Evolutionary conservation across 2,329 filamentous ascomycete genomes (phyloP).

Genomic region (Zasmidium citrigriseum): DNA sequence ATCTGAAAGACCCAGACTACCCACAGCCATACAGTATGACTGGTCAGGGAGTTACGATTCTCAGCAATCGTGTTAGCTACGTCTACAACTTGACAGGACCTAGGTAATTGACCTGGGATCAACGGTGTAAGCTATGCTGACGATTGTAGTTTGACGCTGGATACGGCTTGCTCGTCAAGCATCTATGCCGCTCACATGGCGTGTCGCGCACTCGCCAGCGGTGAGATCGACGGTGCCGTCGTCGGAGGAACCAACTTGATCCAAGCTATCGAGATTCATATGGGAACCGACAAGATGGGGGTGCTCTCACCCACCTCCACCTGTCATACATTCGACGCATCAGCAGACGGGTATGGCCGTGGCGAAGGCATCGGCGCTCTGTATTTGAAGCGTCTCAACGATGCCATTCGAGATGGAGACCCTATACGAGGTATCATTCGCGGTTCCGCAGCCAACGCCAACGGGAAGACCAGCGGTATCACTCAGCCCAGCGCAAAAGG

Average conservation of each 20-base stretch:
- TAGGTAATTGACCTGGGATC: slow-evolving; percentile 3
- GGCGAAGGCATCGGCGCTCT: slow-evolving; percentile 55
- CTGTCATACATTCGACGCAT: slow-evolving; percentile 29
- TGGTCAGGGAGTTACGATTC: slow-evolving; percentile 13
- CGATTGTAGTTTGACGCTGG: background rate
- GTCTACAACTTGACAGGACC: slow-evolving; percentile 23
- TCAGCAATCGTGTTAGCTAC: slow-evolving; percentile 20
- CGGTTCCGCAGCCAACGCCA: slow-evolving; percentile 8
- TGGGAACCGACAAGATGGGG: slow-evolving; percentile 28
- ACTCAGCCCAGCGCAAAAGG: slow-evolving; percentile 38
- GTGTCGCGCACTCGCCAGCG: slow-evolving; percentile 26
- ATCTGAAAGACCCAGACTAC: slow-evolving; percentile 13
- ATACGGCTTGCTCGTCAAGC: slow-evolving; percentile 6
- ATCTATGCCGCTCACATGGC: slow-evolving; percentile 36
- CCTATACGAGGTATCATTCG: slow-evolving; percentile 15
- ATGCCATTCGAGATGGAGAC: slow-evolving; percentile 38
- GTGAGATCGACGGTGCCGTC: slow-evolving; percentile 21
- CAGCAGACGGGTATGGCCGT: slow-evolving; percentile 53
- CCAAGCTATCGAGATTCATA: slow-evolving; percentile 20
- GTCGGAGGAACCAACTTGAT: slow-evolving; percentile 28
- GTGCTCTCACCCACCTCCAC: slow-evolving; percentile 33
- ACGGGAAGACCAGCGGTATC: slow-evolving; percentile 39
- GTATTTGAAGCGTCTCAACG: slow-evolving; percentile 52
- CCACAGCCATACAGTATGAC: slow-evolving; percentile 18
- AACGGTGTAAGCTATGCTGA: slow-evolving; percentile 10